These are phyloP conservation scores for Nothomitra cinnamomea DNA, from an alignment of 2,329 filamentous ascomycete species.

Conservation along the genomic window DNA sequence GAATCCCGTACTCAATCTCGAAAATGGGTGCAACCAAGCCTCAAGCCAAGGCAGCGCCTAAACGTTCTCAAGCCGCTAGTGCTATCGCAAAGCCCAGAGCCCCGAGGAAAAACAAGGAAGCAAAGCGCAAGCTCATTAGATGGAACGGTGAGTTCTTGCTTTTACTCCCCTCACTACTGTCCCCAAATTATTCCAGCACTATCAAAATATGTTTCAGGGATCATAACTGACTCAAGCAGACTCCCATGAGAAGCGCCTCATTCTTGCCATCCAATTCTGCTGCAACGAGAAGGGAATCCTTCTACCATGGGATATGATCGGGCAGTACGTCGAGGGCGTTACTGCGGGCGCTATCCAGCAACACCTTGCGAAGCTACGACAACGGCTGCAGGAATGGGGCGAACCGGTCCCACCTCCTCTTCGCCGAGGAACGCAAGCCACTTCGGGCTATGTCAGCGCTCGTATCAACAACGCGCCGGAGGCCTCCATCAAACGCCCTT, in stretches of 20 bases:
- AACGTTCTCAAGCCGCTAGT: too few species aligned
- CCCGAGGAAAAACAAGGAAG: neutral
- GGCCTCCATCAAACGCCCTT: too few species aligned
- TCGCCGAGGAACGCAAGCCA: conserved; percentile 1
- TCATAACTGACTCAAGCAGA: neutral
- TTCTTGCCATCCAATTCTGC: conserved; percentile 6
- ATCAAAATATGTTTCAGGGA: neutral
- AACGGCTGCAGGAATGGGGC: conserved; percentile 22
- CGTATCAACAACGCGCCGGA: neutral
- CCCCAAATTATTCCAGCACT: neutral
- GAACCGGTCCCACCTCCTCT: conserved; percentile 24
- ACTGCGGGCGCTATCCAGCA: conserved; percentile 24
- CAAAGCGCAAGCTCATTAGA: conserved; percentile 4
- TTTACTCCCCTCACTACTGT: neutral
- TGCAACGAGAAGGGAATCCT: conserved; percentile 16
- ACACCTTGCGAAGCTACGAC: conserved; percentile 23
- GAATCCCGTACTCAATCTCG: too few species aligned
- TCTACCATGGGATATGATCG: conserved; percentile 25
- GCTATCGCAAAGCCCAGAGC: too few species aligned
- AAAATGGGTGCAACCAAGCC: too few species aligned
- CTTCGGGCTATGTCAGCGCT: neutral
- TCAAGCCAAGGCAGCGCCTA: too few species aligned
- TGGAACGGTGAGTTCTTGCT: conserved; percentile 5
- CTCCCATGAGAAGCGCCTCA: conserved; percentile 1
- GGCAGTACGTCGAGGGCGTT: conserved; percentile 26